phyloP scores from a whole-genome alignment of 176 grass and related monocot species.

The Musa troglodytarum region DNA sequence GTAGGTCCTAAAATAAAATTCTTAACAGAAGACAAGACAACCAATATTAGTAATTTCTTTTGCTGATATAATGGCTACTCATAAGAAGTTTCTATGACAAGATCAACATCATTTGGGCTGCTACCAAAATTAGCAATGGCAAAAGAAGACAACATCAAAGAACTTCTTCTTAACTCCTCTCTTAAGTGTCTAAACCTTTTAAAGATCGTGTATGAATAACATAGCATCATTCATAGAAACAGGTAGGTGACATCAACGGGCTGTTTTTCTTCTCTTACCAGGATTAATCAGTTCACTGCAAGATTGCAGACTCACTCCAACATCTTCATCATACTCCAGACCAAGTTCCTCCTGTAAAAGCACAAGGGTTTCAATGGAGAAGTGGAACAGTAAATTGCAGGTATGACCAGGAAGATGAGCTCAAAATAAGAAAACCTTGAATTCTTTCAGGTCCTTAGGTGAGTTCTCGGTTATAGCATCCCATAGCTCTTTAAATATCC shows the following conservation, averaged over 20 bases:
- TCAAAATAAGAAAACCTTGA: slow-evolving; percentile 45
- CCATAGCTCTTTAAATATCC: slow-evolving; percentile 96
- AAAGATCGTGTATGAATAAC: background rate
- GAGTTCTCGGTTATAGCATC: slow-evolving; percentile 91
- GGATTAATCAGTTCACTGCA: slow-evolving; percentile 53
- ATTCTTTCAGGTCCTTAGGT: slow-evolving; percentile 86
- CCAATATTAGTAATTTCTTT: background rate
- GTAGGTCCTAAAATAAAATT: background rate
- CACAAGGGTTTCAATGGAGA: slow-evolving; percentile 18
- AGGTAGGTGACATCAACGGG: slow-evolving; percentile 15
- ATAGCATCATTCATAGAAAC: slow-evolving; percentile 1
- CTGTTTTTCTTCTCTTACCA: slow-evolving; percentile 57
- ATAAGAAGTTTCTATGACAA: background rate
- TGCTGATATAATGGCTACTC: background rate
- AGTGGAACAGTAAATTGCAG: background rate
- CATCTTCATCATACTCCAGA: slow-evolving; percentile 96
- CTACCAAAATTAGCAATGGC: background rate
- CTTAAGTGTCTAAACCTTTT: background rate
- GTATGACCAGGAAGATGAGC: background rate
- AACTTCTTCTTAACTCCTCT: too few species aligned
- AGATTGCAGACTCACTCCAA: slow-evolving; percentile 46
- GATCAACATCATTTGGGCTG: background rate
- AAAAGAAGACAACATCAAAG: background rate
- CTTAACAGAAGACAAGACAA: background rate
- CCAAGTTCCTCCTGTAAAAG: slow-evolving; percentile 82